A percentile compares a stretch with the other conserved stretches of the same genome.
Evolutionary conservation across 805 yeast genomes (phyloP).

Genomic region (Kodamaea neixiangensis): DNA sequence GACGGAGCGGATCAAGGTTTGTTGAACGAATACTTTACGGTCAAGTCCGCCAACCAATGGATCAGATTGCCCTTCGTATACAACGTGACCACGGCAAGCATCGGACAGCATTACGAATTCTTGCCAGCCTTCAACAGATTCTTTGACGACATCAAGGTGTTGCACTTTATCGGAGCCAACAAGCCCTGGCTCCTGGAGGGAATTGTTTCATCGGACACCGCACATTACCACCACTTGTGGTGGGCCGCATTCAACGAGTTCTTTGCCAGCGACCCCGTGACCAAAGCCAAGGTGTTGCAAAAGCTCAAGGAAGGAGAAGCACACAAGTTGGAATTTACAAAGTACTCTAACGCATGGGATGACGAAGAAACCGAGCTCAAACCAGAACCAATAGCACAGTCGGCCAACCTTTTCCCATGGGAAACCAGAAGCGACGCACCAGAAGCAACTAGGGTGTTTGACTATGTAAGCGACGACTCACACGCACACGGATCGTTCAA

Average conservation of each 20-base stretch:
- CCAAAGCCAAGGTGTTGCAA: constrained; percentile 17
- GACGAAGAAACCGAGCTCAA: constrained; percentile 3
- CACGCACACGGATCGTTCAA: neutral
- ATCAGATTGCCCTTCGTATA: constrained; percentile 32
- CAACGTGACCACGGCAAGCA: constrained; percentile 34
- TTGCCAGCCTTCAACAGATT: constrained; percentile 35
- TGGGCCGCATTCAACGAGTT: constrained; percentile 29
- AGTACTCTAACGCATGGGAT: constrained; percentile 27
- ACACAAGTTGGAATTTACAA: constrained; percentile 20
- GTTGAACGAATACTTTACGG: constrained; percentile 34
- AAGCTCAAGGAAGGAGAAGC: constrained; percentile 22
- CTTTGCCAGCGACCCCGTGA: constrained; percentile 17
- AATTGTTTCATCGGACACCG: constrained; percentile 18
- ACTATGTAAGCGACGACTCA: constrained; percentile 1
- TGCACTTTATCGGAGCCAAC: constrained; percentile 34
- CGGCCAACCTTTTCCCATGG: constrained; percentile 31
- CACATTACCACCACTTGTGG: constrained; percentile 30
- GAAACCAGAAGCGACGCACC: constrained; percentile 23
- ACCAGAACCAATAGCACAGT: neutral
- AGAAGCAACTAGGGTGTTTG: constrained; percentile 29
- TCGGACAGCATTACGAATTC: constrained; percentile 32
- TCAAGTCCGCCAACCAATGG: constrained; percentile 27
- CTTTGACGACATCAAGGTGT: constrained; percentile 26
- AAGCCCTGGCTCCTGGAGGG: constrained; percentile 34
- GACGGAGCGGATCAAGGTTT: constrained; percentile 44